Percentiles rank a stretch among this genome's conserved stretches.
These are phyloP conservation scores for Pichia norvegensis DNA, from an alignment of 1,139 yeast species.

Conservation along the genomic window DNA sequence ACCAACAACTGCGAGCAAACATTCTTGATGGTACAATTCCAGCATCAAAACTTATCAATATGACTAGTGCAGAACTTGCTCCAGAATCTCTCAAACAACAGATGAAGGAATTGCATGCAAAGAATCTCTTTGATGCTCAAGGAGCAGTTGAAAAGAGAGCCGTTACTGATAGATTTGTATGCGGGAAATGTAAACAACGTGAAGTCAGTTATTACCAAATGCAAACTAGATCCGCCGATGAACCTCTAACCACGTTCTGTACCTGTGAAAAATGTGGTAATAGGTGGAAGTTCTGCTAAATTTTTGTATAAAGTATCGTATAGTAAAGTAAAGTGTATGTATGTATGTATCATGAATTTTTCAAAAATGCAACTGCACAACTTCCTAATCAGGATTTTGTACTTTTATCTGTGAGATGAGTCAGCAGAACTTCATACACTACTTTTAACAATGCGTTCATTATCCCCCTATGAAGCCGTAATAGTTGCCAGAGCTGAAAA, in stretches of 20 bases:
- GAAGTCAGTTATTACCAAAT: conserved; percentile 94
- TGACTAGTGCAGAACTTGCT: conserved; percentile 92
- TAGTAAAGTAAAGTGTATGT: background rate
- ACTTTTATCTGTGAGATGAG: no score
- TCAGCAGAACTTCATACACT: background rate
- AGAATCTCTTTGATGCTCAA: conserved; percentile 91
- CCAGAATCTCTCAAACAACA: conserved; percentile 83
- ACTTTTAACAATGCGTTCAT: background rate
- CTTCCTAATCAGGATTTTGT: background rate
- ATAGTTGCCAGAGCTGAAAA: background rate
- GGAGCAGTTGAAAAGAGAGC: conserved; percentile 98
- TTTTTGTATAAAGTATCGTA: background rate
- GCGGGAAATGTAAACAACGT: conserved; percentile 96
- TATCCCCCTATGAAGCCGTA: conserved; percentile 3
- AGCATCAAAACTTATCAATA: conserved; percentile 59
- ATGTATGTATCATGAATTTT: background rate
- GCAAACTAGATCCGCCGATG: conserved; percentile 98
- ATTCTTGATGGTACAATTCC: conserved; percentile 58
- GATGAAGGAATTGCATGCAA: conserved; percentile 75
- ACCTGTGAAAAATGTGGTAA: conserved; percentile 97
- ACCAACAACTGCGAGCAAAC: conserved; percentile 71
- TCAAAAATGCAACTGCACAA: background rate
- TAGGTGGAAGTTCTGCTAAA: conserved; percentile 85
- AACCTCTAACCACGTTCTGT: conserved; percentile 95
- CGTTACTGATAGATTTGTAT: conserved; percentile 90